These are phyloP conservation scores for Zygosaccharomyces bisporus DNA, from an alignment of 805 yeast species.

Conservation along the genomic window DNA sequence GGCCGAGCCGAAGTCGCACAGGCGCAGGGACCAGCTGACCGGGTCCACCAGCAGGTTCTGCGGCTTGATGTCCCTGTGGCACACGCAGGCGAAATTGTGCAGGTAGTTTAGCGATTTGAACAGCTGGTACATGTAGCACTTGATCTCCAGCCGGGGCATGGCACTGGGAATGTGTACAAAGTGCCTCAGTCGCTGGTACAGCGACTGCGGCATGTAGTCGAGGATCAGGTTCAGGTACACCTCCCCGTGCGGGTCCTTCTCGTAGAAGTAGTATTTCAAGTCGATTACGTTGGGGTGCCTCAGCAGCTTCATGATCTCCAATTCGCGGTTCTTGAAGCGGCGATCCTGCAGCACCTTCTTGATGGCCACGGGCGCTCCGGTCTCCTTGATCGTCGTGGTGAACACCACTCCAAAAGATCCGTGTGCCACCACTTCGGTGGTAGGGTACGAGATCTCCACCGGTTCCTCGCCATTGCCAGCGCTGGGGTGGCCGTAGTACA, in stretches of 20 bases:
- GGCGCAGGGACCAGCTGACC: constrained; percentile 72
- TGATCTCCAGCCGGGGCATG: constrained; percentile 89
- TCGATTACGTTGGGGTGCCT: constrained; percentile 85
- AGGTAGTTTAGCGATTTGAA: constrained; percentile 75
- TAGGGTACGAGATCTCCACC: constrained; percentile 41
- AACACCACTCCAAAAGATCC: constrained; percentile 99
- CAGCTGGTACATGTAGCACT: constrained; percentile 75
- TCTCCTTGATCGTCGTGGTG: constrained; percentile 72
- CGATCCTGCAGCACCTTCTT: constrained; percentile 95
- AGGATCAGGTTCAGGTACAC: constrained; percentile 83
- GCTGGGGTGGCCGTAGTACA: constrained; percentile 22
- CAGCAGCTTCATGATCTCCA: constrained; percentile 90
- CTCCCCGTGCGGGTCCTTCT: constrained; percentile 50
- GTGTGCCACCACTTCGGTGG: constrained; percentile 90
- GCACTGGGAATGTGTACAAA: constrained; percentile 66
- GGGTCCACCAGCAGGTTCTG: constrained; percentile 87
- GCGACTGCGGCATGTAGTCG: constrained; percentile 94
- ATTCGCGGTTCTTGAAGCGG: constrained; percentile 88
- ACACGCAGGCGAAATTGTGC: constrained; percentile 67
- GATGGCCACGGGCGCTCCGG: constrained; percentile 81
- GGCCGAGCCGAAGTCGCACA: constrained; percentile 96
- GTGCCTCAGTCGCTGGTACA: constrained; percentile 85
- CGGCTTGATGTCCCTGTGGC: constrained; percentile 96
- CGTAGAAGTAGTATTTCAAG: constrained; percentile 82
- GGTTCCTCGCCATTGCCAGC: constrained; percentile 12